Conservation (phyloP, 805 yeast species). For the Millerozyma miso region DNA sequence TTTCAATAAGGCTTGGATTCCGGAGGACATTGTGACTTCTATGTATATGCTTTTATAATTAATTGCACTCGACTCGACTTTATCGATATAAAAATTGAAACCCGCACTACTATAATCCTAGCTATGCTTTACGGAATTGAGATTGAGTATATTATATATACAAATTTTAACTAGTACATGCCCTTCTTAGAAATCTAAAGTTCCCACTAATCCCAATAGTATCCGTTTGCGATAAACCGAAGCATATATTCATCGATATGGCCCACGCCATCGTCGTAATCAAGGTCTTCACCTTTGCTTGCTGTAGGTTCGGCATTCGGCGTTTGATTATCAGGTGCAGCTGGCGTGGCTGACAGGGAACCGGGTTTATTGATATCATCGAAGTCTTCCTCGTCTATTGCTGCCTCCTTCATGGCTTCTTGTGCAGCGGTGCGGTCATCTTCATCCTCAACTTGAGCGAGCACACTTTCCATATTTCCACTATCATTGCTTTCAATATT, state of each 20-base stretch:
- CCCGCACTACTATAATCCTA: background rate
- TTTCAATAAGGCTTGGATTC: slow-evolving; percentile 70
- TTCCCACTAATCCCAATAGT: slow-evolving; percentile 35
- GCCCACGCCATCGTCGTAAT: slow-evolving; percentile 61
- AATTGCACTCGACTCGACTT: background rate
- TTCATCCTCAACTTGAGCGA: slow-evolving; percentile 94
- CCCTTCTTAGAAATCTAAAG: no score
- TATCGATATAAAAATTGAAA: background rate
- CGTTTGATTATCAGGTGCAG: slow-evolving; percentile 18
- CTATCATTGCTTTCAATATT: slow-evolving; percentile 30
- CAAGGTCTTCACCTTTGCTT: slow-evolving; percentile 31
- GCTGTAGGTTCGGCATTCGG: slow-evolving; percentile 15
- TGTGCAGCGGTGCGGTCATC: slow-evolving; percentile 88
- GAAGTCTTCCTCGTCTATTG: slow-evolving; percentile 83
- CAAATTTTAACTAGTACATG: no score
- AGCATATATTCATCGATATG: slow-evolving; percentile 98
- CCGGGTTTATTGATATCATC: slow-evolving; percentile 40
- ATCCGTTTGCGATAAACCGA: slow-evolving; percentile 80
- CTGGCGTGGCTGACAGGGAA: slow-evolving; percentile 17
- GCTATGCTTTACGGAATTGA: background rate
- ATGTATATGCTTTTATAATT: background rate
- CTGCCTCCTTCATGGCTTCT: slow-evolving; percentile 80
- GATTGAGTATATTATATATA: background rate
- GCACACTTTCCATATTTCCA: slow-evolving; percentile 49
- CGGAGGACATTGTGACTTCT: slow-evolving; percentile 29